phyloP scores from a whole-genome alignment of 148 eudicot species.

The Rhododendron henanense region DNA sequence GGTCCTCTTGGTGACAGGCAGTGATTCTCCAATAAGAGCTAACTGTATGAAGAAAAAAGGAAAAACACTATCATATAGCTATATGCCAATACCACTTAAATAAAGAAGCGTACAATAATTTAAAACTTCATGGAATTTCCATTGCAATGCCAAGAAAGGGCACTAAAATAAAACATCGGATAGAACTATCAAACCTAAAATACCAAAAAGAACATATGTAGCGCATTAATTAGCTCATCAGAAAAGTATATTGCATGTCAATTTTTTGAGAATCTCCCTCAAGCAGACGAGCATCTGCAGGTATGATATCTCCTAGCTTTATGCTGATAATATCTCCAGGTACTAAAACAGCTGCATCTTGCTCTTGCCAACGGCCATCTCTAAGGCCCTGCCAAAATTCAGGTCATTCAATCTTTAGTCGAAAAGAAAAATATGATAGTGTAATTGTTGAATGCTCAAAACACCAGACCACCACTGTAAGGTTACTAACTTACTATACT shows the following conservation, averaged over 20 bases:
- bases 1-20: constrained; percentile 57
- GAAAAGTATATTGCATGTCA: constrained; percentile 44
- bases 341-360: constrained; percentile 63
- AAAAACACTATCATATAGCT: constrained; percentile 6
- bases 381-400: constrained; percentile 47
- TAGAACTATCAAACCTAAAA: neutral
- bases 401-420: neutral
- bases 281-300: constrained; percentile 76
- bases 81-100: neutral
- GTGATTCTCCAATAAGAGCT: constrained; percentile 69
- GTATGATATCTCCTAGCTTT: constrained; percentile 72
- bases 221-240: neutral
- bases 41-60: constrained; percentile 35
- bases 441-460: neutral
- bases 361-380: constrained; percentile 66
- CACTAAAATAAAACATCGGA: neutral
- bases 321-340: constrained; percentile 73
- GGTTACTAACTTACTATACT: neutral
- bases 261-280: constrained; percentile 71
- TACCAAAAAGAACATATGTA: neutral
- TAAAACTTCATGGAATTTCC: neutral
- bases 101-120: neutral
- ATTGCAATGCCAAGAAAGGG: constrained; percentile 7
- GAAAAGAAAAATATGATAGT: neutral
- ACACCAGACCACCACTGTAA: neutral